These are phyloP conservation scores for Pterula multifida DNA, from an alignment of 1,284 basidiomycete species.

Conservation along the genomic window DNA sequence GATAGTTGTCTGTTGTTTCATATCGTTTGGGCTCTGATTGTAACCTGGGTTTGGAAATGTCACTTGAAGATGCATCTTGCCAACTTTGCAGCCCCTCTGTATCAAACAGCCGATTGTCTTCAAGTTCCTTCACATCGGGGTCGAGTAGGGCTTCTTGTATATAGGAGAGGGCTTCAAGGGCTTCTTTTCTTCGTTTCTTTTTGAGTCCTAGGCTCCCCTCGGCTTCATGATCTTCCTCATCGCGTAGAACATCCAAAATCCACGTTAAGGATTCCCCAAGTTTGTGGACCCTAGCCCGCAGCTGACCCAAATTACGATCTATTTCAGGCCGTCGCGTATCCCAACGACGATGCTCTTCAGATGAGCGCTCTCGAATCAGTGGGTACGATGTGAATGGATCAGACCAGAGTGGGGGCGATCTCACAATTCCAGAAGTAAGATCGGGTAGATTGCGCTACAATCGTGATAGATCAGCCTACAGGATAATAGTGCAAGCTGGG, in stretches of 20 bases:
- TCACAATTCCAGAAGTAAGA: slow-evolving; percentile 54
- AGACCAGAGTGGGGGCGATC: slow-evolving; percentile 33
- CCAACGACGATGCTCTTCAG: slow-evolving; percentile 49
- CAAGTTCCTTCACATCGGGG: slow-evolving; percentile 23
- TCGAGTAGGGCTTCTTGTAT: slow-evolving; percentile 45
- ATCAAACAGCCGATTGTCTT: slow-evolving; percentile 51
- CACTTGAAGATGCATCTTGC: too few species aligned
- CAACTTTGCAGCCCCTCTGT: slow-evolving; percentile 26
- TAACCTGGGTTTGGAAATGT: too few species aligned
- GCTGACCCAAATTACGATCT: slow-evolving; percentile 42
- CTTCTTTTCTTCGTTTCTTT: slow-evolving; percentile 34
- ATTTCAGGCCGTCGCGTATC: slow-evolving; percentile 53
- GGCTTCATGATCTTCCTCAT: slow-evolving; percentile 37
- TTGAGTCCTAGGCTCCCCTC: slow-evolving; percentile 16
- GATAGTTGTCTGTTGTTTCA: too few species aligned
- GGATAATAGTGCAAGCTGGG: background rate
- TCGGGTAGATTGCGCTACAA: slow-evolving; percentile 77
- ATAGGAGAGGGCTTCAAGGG: slow-evolving; percentile 61
- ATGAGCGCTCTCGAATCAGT: slow-evolving; percentile 43
- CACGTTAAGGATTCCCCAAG: slow-evolving; percentile 58
- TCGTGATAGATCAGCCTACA: slow-evolving; percentile 7
- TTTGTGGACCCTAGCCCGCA: slow-evolving; percentile 41
- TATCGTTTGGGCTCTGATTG: too few species aligned
- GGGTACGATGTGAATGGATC: slow-evolving; percentile 42
- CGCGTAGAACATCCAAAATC: slow-evolving; percentile 57